Percentiles rank a stretch among this genome's conserved stretches.
phyloP scores from a whole-genome alignment of 2,329 filamentous ascomycete genomes.

The Elsinoe necatrix region DNA sequence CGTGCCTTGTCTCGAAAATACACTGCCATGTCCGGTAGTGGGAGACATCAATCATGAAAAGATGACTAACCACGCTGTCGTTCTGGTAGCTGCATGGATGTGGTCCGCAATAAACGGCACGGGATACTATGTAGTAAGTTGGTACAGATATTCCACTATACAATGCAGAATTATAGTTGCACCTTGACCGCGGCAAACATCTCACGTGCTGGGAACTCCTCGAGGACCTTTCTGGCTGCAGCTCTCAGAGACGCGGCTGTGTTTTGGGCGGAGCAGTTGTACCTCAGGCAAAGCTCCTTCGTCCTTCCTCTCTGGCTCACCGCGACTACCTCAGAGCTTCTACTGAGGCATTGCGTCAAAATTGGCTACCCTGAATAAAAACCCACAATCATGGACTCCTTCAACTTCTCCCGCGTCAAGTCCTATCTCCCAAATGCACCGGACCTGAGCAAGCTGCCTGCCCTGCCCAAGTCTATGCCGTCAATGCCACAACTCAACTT shows the following conservation, averaged over 20 bases:
- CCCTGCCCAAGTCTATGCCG: constrained; percentile 12
- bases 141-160: no score
- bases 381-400: constrained; percentile 22
- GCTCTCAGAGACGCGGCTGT: not conserved
- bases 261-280: not conserved
- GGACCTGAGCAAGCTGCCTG: constrained; percentile 9
- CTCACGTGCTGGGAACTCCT: not conserved
- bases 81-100: no score
- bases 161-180: no score
- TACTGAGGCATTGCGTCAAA: not conserved
- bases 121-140: no score
- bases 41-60: no score
- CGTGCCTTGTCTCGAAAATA: not conserved
- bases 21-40: no score
- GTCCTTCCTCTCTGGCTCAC: not conserved
- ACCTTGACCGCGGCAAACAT: not conserved
- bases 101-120: no score
- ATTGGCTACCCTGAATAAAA: not conserved
- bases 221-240: not conserved
- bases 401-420: constrained; percentile 27
- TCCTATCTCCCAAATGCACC: constrained; percentile 27
- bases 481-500: constrained; percentile 11
- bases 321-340: not conserved
- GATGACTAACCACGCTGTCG: no score
- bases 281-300: not conserved